phyloP scores from a whole-genome alignment of 1,284 basidiomycete genomes.

The Apiotrichum sp. region DNA sequence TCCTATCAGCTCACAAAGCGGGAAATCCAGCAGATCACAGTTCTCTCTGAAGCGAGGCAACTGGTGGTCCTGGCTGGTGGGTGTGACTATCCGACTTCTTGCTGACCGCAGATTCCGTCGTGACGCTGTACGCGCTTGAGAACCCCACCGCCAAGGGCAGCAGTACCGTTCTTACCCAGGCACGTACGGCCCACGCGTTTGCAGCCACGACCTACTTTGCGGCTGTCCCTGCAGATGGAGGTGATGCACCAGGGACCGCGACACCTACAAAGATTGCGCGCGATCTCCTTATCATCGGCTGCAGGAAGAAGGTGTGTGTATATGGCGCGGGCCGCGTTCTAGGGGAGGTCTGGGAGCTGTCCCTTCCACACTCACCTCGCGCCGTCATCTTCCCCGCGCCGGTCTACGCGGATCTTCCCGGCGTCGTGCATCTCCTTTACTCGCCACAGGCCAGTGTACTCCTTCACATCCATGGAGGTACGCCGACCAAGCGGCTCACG shows the following conservation, averaged over 20 bases:
- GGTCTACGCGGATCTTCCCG: constrained; percentile 37
- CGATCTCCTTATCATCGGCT: constrained; percentile 66
- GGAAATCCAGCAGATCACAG: constrained; percentile 78
- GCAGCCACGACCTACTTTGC: constrained; percentile 48
- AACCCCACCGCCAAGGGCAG: constrained; percentile 56
- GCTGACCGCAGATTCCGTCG: constrained; percentile 36
- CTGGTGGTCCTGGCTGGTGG: constrained; percentile 74
- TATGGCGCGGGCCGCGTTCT: constrained; percentile 43
- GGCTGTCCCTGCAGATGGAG: constrained; percentile 2
- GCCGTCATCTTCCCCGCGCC: constrained; percentile 36
- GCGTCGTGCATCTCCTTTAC: constrained; percentile 55
- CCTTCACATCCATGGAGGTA: constrained; percentile 57
- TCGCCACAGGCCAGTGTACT: constrained; percentile 66
- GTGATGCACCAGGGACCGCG: constrained; percentile 33
- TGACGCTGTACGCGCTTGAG: constrained; percentile 54
- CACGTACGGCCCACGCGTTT: constrained; percentile 75
- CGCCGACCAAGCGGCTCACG: constrained; percentile 59
- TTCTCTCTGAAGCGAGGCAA: constrained; percentile 73
- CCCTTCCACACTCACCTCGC: constrained; percentile 77
- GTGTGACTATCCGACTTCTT: not conserved
- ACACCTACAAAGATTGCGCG: constrained; percentile 59
- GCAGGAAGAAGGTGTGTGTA: constrained; percentile 73
- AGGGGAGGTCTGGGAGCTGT: constrained; percentile 52
- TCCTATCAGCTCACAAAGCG: constrained; percentile 63
- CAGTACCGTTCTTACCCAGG: constrained; percentile 61